Percentiles rank a stretch among this genome's conserved stretches.
These are phyloP conservation scores for Panaeolus papilionaceus DNA, from an alignment of 768 basidiomycete species.

Conservation along the genomic window DNA sequence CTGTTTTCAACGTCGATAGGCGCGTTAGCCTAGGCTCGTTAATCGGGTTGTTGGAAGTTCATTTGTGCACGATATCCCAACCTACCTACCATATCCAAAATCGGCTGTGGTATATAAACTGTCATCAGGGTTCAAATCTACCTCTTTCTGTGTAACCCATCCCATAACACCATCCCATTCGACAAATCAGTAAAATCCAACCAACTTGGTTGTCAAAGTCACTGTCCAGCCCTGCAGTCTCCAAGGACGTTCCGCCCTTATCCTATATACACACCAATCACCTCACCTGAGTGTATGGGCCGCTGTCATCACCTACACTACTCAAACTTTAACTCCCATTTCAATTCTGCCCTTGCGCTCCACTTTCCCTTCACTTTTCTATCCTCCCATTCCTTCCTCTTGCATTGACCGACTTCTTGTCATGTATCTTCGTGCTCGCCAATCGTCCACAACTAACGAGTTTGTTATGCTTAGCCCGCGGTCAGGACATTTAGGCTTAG, in stretches of 20 bases:
- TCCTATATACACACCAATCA: background rate
- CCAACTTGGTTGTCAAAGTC: conserved; percentile 2
- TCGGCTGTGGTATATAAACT: conserved; percentile 10
- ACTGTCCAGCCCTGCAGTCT: background rate
- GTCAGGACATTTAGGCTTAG: conserved; percentile 38
- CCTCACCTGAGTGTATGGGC: background rate
- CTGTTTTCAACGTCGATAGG: background rate
- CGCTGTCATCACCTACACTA: background rate
- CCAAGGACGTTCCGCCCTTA: background rate
- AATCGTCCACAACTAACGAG: conserved; percentile 4
- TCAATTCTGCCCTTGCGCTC: background rate
- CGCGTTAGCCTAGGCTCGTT: background rate
- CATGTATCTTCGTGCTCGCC: background rate
- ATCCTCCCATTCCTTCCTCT: background rate
- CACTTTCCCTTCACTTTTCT: background rate
- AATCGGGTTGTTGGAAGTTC: background rate
- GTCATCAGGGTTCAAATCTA: background rate
- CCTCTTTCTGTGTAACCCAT: background rate
- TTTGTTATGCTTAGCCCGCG: conserved; percentile 32
- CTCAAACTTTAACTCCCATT: background rate
- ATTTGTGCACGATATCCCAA: background rate
- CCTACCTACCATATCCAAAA: background rate
- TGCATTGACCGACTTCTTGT: background rate
- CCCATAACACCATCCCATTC: background rate
- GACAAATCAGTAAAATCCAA: background rate